phyloP scores from a whole-genome alignment of 2,329 filamentous ascomycete genomes.

The Phyllosticta ampelicida region DNA sequence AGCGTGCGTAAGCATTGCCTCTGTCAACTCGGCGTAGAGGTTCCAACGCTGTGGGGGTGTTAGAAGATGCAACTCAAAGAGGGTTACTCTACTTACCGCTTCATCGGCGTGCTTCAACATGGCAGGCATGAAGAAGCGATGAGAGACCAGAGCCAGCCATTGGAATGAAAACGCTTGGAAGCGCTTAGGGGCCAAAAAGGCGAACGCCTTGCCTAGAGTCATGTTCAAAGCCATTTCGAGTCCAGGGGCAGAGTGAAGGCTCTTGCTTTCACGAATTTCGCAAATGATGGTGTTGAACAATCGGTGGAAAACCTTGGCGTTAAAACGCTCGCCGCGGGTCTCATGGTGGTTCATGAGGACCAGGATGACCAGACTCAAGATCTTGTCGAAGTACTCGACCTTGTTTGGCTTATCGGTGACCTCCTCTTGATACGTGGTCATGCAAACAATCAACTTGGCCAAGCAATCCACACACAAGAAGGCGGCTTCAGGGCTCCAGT shows the following conservation, averaged over 20 bases:
- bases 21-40: constrained; percentile 61
- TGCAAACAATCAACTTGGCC: constrained; percentile 64
- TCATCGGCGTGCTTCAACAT: constrained; percentile 59
- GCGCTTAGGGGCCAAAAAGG: constrained; percentile 62
- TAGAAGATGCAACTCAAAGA: constrained; percentile 48
- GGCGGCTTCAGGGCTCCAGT: constrained; percentile 48
- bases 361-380: constrained; percentile 66
- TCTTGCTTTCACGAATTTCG: constrained; percentile 53
- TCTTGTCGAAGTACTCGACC: constrained; percentile 62
- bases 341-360: constrained; percentile 79
- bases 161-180: constrained; percentile 76
- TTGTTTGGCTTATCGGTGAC: constrained; percentile 52
- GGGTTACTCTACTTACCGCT: constrained; percentile 20
- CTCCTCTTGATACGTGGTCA: constrained; percentile 60
- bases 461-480: constrained; percentile 67
- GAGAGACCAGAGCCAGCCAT: constrained; percentile 74
- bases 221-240: constrained; percentile 61
- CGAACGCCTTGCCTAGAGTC: constrained; percentile 59
- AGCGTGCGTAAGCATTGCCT: constrained; percentile 60
- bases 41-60: constrained; percentile 52
- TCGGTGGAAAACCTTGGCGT: constrained; percentile 82
- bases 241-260: constrained; percentile 23
- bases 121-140: constrained; percentile 72
- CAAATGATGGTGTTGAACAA: constrained; percentile 76
- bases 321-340: constrained; percentile 69